Evolutionary conservation across 2,329 filamentous ascomycete species (phyloP).

Genomic region (Talaromyces rugulosus): DNA sequence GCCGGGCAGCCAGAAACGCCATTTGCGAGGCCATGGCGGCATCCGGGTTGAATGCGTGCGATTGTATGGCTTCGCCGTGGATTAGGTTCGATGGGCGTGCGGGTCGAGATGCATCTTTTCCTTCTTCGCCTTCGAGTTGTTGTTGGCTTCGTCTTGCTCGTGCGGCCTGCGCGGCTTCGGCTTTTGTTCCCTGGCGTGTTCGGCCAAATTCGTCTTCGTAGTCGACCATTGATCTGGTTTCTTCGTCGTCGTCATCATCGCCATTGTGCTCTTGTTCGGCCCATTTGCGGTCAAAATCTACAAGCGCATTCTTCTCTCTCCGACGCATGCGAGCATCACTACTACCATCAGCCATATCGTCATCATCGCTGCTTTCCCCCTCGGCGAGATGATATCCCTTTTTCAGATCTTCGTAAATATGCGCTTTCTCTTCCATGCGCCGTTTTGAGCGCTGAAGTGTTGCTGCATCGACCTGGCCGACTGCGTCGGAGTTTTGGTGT

Average conservation of each 20-base stretch:
- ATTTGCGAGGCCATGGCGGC: conserved; percentile 62
- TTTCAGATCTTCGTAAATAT: conserved; percentile 85
- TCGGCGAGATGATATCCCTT: conserved; percentile 71
- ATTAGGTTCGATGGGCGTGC: conserved; percentile 67
- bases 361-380: conserved; percentile 30
- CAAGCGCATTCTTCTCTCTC: conserved; percentile 56
- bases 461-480: conserved; percentile 56
- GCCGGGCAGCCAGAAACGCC: conserved; percentile 70
- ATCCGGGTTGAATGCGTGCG: conserved; percentile 74
- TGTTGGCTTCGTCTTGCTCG: conserved; percentile 38
- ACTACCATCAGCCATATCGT: conserved; percentile 17
- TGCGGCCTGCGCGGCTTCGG: conserved; percentile 62
- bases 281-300: conserved; percentile 98
- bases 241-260: conserved; percentile 28
- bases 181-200: conserved; percentile 66
- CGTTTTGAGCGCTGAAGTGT: conserved; percentile 64
- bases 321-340: conserved; percentile 49
- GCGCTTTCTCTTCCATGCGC: conserved; percentile 86
- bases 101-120: conserved; percentile 30
- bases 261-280: conserved; percentile 58
- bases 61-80: conserved; percentile 79
- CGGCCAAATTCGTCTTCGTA: conserved; percentile 91
- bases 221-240: conserved; percentile 66
- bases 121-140: conserved; percentile 17
- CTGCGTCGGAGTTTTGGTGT: conserved; percentile 57